Evolutionary conservation across 2,329 filamentous ascomycete species (phyloP).

Genomic region (Colletotrichum simmondsii): DNA sequence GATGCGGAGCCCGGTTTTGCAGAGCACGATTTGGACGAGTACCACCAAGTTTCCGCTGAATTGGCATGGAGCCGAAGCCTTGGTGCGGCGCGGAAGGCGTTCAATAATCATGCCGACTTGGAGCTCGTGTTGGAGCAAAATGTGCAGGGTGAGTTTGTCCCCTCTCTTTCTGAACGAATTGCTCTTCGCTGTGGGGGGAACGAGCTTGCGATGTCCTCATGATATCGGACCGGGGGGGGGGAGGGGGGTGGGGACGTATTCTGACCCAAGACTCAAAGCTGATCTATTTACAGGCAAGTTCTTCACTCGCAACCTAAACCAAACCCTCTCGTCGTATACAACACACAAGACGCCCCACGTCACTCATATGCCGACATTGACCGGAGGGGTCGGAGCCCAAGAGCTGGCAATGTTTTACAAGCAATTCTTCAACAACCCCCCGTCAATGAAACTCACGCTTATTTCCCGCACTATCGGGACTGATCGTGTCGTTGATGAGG

Average conservation of each 20-base stretch:
- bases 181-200: neutral
- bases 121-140: slow-evolving; percentile 76
- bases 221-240: too few species aligned
- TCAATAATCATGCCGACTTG: slow-evolving; percentile 71
- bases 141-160: slow-evolving; percentile 60
- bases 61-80: slow-evolving; percentile 77
- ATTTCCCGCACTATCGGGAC: slow-evolving; percentile 73
- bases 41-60: slow-evolving; percentile 70
- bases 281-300: slow-evolving; percentile 57
- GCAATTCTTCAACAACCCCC: slow-evolving; percentile 72
- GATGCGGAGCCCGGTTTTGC: slow-evolving; percentile 73
- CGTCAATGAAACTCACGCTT: slow-evolving; percentile 68
- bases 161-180: neutral
- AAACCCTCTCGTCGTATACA: slow-evolving; percentile 69
- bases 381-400: slow-evolving; percentile 70
- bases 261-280: neutral
- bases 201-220: neutral
- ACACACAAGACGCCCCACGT: slow-evolving; percentile 75
- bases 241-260: too few species aligned
- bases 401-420: slow-evolving; percentile 72
- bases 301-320: slow-evolving; percentile 64
- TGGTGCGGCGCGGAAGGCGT: slow-evolving; percentile 67
- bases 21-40: slow-evolving; percentile 76
- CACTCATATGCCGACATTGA: slow-evolving; percentile 74
- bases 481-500: slow-evolving; percentile 73